Evolutionary conservation across 371 early-diverging fungal genomes (phyloP).

Genomic region (Apophysomyces ossiformis): DNA sequence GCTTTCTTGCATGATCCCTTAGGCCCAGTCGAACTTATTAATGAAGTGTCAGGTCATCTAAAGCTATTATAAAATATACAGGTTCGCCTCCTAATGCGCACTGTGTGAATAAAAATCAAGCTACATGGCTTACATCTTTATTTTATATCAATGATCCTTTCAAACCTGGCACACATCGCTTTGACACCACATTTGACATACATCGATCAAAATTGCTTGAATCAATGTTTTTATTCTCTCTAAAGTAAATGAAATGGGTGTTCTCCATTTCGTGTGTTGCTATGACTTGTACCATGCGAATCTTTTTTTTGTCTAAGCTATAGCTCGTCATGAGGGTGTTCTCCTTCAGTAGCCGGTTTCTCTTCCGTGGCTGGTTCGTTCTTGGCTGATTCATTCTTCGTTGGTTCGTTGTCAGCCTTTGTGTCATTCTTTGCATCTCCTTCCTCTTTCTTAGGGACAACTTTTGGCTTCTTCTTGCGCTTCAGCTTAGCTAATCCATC

Average conservation of each 20-base stretch:
- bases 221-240: neutral
- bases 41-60: slow-evolving; percentile 85
- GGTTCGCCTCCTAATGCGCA: neutral
- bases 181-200: neutral
- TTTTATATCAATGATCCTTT: no score
- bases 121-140: neutral
- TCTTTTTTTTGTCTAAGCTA: neutral
- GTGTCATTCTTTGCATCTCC: slow-evolving; percentile 27
- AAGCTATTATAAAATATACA: slow-evolving; percentile 70
- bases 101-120: no score
- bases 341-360: neutral
- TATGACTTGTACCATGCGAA: neutral
- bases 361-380: neutral
- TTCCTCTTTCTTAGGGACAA: slow-evolving; percentile 29
- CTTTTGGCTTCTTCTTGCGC: slow-evolving; percentile 66
- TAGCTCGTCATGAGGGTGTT: slow-evolving; percentile 1
- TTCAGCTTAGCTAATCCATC: slow-evolving; percentile 57
- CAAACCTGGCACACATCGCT: neutral
- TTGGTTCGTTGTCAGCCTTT: slow-evolving; percentile 14
- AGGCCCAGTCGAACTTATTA: slow-evolving; percentile 77
- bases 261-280: neutral
- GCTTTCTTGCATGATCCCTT: neutral
- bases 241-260: neutral
- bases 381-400: neutral
- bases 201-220: neutral